Conservation (phyloP, 768 basidiomycete genomes). For the Lanmaoa pseudosensibilis region DNA sequence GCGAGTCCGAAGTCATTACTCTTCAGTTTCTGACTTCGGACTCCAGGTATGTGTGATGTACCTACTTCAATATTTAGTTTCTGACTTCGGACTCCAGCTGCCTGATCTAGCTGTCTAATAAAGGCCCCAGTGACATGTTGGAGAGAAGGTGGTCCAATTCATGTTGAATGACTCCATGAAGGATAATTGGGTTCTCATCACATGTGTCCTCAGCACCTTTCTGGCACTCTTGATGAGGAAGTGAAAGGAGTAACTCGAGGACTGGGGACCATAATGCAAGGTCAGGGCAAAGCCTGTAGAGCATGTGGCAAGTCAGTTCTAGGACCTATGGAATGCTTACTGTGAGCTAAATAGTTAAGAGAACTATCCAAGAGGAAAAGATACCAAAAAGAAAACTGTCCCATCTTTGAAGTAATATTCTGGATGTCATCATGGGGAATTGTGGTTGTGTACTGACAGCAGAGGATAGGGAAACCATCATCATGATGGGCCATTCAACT, state of each 20-base stretch:
- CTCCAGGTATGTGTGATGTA: no score
- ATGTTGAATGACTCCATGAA: not conserved
- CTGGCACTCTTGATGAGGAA: not conserved
- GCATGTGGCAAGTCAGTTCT: not conserved
- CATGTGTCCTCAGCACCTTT: not conserved
- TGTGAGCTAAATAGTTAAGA: no score
- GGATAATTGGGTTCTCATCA: conserved; percentile 6
- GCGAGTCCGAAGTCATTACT: no score
- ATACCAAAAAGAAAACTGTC: not conserved
- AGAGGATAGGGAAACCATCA: no score
- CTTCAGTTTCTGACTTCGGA: no score
- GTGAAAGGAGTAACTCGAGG: not conserved
- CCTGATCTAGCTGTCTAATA: no score
- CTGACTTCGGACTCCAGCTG: no score
- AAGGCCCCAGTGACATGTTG: no score
- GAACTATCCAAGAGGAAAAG: not conserved
- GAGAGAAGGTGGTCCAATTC: conserved; percentile 4
- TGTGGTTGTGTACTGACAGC: not conserved
- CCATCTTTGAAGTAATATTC: conserved; percentile 10
- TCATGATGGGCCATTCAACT: no score
- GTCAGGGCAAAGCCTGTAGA: not conserved
- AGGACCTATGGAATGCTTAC: no score
- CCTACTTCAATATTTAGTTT: no score
- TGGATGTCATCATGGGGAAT: not conserved
- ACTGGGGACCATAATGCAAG: not conserved